Conservation (phyloP, 352 stramenopile genomes). For the Thalassiosira allenii region DNA sequence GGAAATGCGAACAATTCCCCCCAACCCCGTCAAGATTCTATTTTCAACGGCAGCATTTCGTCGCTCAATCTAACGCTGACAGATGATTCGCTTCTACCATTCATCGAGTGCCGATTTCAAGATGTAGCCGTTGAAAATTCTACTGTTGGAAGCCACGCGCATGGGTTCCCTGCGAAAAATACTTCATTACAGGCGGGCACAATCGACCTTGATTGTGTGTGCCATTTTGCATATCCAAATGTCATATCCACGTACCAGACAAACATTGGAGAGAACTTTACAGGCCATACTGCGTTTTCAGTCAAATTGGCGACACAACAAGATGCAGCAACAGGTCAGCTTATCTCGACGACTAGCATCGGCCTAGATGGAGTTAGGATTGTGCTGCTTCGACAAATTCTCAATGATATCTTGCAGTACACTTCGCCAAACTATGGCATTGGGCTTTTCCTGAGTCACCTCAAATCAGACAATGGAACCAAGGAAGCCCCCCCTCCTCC, state of each 20-base stretch:
- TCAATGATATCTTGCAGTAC: constrained; percentile 83
- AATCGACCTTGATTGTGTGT: constrained; percentile 50
- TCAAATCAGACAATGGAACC: constrained; percentile 13
- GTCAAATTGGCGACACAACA: constrained; percentile 46
- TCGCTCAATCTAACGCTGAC: constrained; percentile 45
- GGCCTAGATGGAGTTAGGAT: constrained; percentile 69
- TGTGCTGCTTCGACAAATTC: constrained; percentile 73
- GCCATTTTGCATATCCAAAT: constrained; percentile 67
- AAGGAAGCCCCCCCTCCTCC: constrained; percentile 36
- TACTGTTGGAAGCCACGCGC: constrained; percentile 5
- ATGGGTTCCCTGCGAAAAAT: constrained; percentile 18
- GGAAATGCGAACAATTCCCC: neutral
- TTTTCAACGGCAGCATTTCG: constrained; percentile 48
- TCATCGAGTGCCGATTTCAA: constrained; percentile 41
- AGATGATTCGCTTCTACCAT: constrained; percentile 59
- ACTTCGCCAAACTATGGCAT: constrained; percentile 76
- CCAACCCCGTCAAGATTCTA: neutral
- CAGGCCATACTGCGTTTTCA: constrained; percentile 47
- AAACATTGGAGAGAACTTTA: constrained; percentile 24
- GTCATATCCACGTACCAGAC: constrained; percentile 61
- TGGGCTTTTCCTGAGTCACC: constrained; percentile 57
- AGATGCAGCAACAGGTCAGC: constrained; percentile 13
- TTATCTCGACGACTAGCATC: constrained; percentile 52
- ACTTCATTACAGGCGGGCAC: constrained; percentile 30
- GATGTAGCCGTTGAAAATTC: constrained; percentile 43